Evolutionary conservation across 108 stramenopile genomes (phyloP).

Genomic region (Asterionellopsis glacialis): DNA sequence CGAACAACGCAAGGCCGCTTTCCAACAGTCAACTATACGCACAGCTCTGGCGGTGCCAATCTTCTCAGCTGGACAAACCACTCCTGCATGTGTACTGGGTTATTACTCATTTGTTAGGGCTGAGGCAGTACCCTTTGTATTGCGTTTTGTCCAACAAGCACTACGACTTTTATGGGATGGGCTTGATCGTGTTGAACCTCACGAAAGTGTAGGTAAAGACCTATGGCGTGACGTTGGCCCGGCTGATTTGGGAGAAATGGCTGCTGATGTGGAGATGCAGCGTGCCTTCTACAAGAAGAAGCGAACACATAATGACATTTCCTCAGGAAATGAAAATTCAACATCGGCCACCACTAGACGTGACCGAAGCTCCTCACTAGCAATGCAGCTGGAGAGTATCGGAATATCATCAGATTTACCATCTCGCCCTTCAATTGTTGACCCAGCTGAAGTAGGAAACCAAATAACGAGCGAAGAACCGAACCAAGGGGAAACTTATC

Average conservation of each 20-base stretch:
- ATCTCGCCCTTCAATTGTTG: neutral
- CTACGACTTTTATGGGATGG: constrained; percentile 76
- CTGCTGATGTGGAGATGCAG: constrained; percentile 89
- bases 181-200: constrained; percentile 69
- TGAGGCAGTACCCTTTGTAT: constrained; percentile 76
- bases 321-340: neutral
- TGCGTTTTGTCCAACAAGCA: constrained; percentile 88
- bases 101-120: constrained; percentile 73
- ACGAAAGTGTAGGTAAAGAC: constrained; percentile 58
- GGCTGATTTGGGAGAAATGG: constrained; percentile 89
- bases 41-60: constrained; percentile 82
- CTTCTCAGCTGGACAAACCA: constrained; percentile 48
- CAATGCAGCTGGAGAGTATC: constrained; percentile 12
- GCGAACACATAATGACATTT: constrained; percentile 42
- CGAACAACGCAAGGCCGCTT: constrained; percentile 36
- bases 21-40: constrained; percentile 58
- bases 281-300: constrained; percentile 80
- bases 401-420: constrained; percentile 1
- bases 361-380: neutral
- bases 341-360: neutral
- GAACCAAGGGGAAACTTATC: neutral
- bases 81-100: constrained; percentile 71
- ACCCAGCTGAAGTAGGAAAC: no score
- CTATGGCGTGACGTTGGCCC: constrained; percentile 79
- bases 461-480: no score